Evolutionary conservation across 2,329 filamentous ascomycete genomes (phyloP), one percentile per base, ranked within the genome.

Genomic region (Penicillium sp.): DNA sequence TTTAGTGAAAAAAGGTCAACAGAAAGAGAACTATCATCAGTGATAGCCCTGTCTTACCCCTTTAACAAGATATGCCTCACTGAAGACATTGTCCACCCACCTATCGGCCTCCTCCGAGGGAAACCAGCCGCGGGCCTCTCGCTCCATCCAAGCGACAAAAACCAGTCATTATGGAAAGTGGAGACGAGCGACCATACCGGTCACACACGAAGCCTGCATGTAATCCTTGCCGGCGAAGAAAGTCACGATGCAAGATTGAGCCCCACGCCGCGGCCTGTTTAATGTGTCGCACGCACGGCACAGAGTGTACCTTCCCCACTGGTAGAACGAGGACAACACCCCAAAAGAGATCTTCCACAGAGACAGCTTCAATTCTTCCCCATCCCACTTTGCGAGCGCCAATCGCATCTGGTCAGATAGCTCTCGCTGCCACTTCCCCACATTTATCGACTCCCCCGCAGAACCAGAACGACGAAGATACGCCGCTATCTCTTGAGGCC

Each of bases 121-220:
- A 6, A 36, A 41, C 35, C 13, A 4, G n/a, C 51, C 51, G 45
- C 51, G 51, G 51, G 4, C n/a, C 23, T 43, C 18, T 16, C 23
- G 23, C 14, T 38, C 7, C 2, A 44, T 11, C 44, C 7, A 6
- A 23, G 2, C 35, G 32, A 10, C 16, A 45, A 16, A 39, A 7
- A 23, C 4, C 30, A 30, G 23, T 11, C 26, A 51, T 16, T 7
- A 54, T 54, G 52, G 47, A 51, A 35, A 51, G 27, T 46, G 52
- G 42, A 29, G 47, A 55, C 6, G 42, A 55, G 26, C 46, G 59
- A 19, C 59, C 59, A 26, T 61, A 62, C 14, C 53, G 56, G 16
- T 62, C 58, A 3, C 60, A 62, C n/a, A 34, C 55, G 1, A 42
- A 47, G 14, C 60, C 60, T 13, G 60, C 60, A 48, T 62, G 60